Base-by-base conservation (phyloP, 306 rosid genomes). In the Mucuna pruriens region DNA sequence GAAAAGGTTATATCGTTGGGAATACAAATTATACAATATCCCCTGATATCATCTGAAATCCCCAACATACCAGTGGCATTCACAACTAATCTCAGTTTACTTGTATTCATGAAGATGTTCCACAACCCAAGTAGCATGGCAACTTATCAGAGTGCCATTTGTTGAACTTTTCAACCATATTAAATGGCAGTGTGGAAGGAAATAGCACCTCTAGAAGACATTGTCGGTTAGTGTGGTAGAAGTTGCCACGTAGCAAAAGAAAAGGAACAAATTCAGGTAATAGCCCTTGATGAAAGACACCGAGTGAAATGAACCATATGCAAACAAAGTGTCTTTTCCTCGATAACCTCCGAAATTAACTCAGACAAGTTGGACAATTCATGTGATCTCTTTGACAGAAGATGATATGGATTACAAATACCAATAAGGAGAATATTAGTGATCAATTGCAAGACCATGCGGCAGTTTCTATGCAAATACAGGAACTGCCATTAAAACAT, bases 341-440 rank as follows among this genome's bases (percentile, higher is more conserved):
- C 70, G 79, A 74, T 34, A 73, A 85, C 80, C 83, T 80, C 86
- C 76, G 25, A 77, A 75, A 76, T 34, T 40, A 79, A 36, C 81
- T 77, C 42, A 5, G 25, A 57, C 65, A 38, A 15, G 75, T 54
- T 67, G 39, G 83, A 71, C 63, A 84, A 74, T 34, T 67, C 89
- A 76, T 79, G 87, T 84, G 88, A 79, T 44, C 63, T 82, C 75
- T 45, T 84, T 55, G 84, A 90, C 82, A 69, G 71, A 61, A 52
- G 40, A 57, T n/a, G 25, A 61, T n/a, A n/a, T n/a, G n/a, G n/a
- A n/a, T n/a, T n/a, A n/a, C n/a, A n/a, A n/a, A n/a, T n/a, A n/a
- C n/a, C n/a, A n/a, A n/a, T n/a, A n/a, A n/a, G n/a, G n/a, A n/a
- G n/a, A n/a, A n/a, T n/a, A n/a, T n/a, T n/a, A n/a, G n/a, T n/a